A percentile compares a stretch with the other conserved stretches of the same genome.
Evolutionary conservation across 345 rosid species (phyloP).

Genomic region (Crucihimalaya himalaica): DNA sequence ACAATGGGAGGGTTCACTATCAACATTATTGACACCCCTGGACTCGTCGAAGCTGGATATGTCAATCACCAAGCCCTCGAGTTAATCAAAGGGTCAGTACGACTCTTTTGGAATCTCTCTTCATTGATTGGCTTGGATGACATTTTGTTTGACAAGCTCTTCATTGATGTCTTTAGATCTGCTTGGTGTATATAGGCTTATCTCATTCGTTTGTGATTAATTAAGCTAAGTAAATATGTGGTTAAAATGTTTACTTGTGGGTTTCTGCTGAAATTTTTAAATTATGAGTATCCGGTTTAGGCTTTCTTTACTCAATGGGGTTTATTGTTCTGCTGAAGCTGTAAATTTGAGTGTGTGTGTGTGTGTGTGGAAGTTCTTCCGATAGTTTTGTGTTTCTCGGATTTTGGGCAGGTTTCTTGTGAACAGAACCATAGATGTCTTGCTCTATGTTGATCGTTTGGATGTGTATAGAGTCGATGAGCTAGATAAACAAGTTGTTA

Average conservation of each 20-base stretch:
- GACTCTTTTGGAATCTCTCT: neutral
- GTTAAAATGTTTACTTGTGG: neutral
- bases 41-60: slow-evolving; percentile 86
- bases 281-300: neutral
- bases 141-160: neutral
- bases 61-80: slow-evolving; percentile 81
- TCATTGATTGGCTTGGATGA: neutral
- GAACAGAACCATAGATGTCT: slow-evolving; percentile 71
- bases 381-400: neutral
- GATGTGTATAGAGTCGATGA: slow-evolving; percentile 92
- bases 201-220: neutral
- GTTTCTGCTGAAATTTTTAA: neutral
- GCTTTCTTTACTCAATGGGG: neutral
- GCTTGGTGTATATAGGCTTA: neutral
- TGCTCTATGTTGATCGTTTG: slow-evolving; percentile 77
- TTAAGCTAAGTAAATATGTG: neutral
- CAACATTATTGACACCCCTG: slow-evolving; percentile 81
- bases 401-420: slow-evolving; percentile 64
- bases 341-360: neutral
- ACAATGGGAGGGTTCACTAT: slow-evolving; percentile 68
- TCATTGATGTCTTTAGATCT: neutral
- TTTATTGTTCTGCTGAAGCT: neutral
- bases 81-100: slow-evolving; percentile 66
- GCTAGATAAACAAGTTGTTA: slow-evolving; percentile 74
- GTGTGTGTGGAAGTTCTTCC: neutral